Evolutionary conservation across 2,329 filamentous ascomycete species (phyloP), one percentile per base, ranked within the genome.

Genomic region (Orbilia brochopaga): DNA sequence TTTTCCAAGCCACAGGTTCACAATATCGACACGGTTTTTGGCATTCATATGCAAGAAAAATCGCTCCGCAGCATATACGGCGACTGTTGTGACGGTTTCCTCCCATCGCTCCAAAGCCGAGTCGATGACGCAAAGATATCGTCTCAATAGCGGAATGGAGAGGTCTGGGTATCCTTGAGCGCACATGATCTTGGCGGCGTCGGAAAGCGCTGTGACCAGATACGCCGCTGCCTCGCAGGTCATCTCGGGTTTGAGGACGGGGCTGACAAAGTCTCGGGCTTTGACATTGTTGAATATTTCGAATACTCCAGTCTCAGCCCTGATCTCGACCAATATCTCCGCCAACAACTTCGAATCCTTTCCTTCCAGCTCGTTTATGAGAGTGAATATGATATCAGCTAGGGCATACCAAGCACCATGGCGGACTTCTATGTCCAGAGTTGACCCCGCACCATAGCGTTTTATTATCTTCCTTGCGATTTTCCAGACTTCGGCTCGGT

Each of bases 201-300:
- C 63, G 6, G 59, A 42, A 0, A 81, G 78, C 2, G 86, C 83
- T 5, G 85, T 81, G 10, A 88, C 80, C 0, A 90, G 81, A n/a
- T 81, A 81, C 74, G 85, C 84, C 13, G 83, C 82, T 0, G 86
- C 85, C 75, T 89, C 86, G 24, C 86, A 85, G 2, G 89, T 82
- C 21, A 90, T 81, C 65, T 90, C 88, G 0, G 86, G 86, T 23
- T 85, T 85, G 17, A 88, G 82, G 73, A 79, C 77, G 32, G 79
- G 77, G 13, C 80, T 81, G 7, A 77, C 78, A 64, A 82, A 77
- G 53, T 78, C 75, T 32, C 79, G 79, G 11, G 80, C 79, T 13
- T 79, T 78, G 1, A 82, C 69, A 44, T 73, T 77, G 19, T 78
- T 74, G 50, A 81, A 77, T 5, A 75, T 62, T 8, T 77, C 74